Base-by-base conservation (phyloP, 1,139 yeast genomes). In the Taphrina flavorubra region DNA sequence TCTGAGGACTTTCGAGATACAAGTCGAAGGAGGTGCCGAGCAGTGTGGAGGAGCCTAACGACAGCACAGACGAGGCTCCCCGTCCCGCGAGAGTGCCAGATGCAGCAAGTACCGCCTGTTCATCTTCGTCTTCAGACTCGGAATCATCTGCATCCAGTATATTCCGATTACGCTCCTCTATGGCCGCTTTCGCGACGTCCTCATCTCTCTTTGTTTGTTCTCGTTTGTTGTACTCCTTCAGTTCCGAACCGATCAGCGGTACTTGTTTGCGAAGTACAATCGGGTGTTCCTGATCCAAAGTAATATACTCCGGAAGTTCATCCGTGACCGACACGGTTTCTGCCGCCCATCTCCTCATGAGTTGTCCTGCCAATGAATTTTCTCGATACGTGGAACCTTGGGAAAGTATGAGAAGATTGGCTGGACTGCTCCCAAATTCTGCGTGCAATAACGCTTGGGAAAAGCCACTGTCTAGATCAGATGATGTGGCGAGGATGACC, bases 401-500 rank as follows among this genome's bases (percentile, higher is more conserved):
- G 74, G 91, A 96, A 0, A 97, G 91, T 68, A 94, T 51, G 36
- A 56, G 63, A 37, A 51, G 56, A 34, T 34, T 63, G 55, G 37
- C 56, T 36, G 61, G 57, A 46, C 63, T 68, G 49, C 36, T 47
- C 64, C 65, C 63, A 44, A 46, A 69, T 70, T 37, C 57, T 40
- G 62, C 59, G 57, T 56, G 65, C 53, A 70, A 51, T 14, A 70
- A 31, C 14, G 46, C 42, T 63, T 69, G 81, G 0, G 94, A 80
- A 37, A 89, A 87, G 0, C 96, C 96, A 66, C 81, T 81, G 62
- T 84, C 85, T 65, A 90, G 77, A 56, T 88, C 90, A 31, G 85
- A 84, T 16, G 94, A 94, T 0, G 95, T 85, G 36, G 92, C 90
- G 72, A 94, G 86, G 2, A 94, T 87, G 62, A 94, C 87, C 75